A percentile compares a stretch with the other conserved stretches of the same genome.
phyloP scores from a whole-genome alignment of 805 yeast genomes.

The Scheffersomyces amazonensis region DNA sequence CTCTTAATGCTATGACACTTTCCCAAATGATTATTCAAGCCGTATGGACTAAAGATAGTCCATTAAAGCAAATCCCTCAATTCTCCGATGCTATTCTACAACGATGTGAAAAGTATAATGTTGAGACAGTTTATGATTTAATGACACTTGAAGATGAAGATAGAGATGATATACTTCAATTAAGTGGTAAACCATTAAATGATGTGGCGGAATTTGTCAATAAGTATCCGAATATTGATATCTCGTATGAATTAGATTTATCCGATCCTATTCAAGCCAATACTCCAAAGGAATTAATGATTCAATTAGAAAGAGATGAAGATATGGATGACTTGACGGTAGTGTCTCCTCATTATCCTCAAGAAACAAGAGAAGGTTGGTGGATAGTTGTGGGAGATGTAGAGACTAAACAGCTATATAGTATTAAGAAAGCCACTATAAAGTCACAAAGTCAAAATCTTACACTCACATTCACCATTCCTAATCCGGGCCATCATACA shows the following conservation, averaged over 20 bases:
- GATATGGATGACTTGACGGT: constrained; percentile 65
- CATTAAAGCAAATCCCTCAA: constrained; percentile 79
- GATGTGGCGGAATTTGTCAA: constrained; percentile 87
- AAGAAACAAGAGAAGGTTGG: constrained; percentile 67
- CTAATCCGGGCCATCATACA: constrained; percentile 57
- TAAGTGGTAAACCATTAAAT: constrained; percentile 48
- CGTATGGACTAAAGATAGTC: constrained; percentile 75
- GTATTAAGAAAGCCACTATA: constrained; percentile 64
- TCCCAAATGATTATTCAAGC: constrained; percentile 88
- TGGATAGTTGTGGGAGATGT: constrained; percentile 84
- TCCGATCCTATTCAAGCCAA: constrained; percentile 39
- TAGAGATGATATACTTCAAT: constrained; percentile 58
- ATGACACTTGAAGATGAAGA: constrained; percentile 78
- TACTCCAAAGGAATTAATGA: constrained; percentile 45
- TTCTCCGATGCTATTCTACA: constrained; percentile 49
- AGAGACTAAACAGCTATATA: constrained; percentile 57
- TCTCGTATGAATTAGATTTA: constrained; percentile 49
- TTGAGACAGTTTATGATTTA: constrained; percentile 76
- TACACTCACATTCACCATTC: constrained; percentile 53
- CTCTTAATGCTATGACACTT: constrained; percentile 80
- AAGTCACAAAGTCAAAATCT: constrained; percentile 51
- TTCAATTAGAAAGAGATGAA: constrained; percentile 68
- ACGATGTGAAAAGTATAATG: constrained; percentile 52
- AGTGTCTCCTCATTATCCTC: constrained; percentile 58
- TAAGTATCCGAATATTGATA: constrained; percentile 81